Base-by-base conservation (phyloP, 768 basidiomycete genomes). In the Nevesoporus exiguus region DNA sequence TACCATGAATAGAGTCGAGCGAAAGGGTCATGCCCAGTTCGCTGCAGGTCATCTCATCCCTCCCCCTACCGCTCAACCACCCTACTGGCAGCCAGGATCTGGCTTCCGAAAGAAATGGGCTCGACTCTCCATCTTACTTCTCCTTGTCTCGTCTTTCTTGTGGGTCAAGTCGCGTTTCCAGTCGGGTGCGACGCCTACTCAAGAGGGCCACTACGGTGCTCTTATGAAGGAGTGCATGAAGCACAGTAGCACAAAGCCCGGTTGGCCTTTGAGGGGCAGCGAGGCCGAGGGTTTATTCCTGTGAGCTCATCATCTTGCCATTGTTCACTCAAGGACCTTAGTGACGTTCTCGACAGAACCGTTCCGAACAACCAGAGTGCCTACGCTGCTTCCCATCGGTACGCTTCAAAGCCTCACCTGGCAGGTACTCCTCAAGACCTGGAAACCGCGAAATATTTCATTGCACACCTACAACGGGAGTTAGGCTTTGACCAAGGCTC, bases 371-470 rank as follows among this genome's bases (percentile, higher is more conserved):
- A 74, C 36, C 73, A 71, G 30, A 81, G 75, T 55, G 81, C 82
- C 10, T 66, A 77, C 25, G 68, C 69, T 27, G 74, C 82, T 0
- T 85, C 84, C 24, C 78, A 78, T 52, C 69, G 67, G 43, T 85
- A 75, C 53, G 73, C 84, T 9, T 71, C 75, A 13, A 74, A 75
- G 56, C 83, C 85, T 5, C 86, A 88, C 63, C 65, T 82, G 49
- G 86, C 86, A 1, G 86, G 85, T 36, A 78, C 80, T 13, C 66
- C 73, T 2, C 71, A 73, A 5, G 86, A 88, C 65, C 67, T 82
- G 50, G 68, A 74, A 51, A 83, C 85, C 6, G 85, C 85, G 3
- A 74, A 79, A 59, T 68, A 77, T 47, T 80, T 84, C 62, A 74
- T 86, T 22, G 56, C 60, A 13, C 69, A 81, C 47, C 74, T 88